These are phyloP conservation scores for Hericium alpestre DNA, from an alignment of 768 basidiomycete genomes.

Conservation along the genomic window DNA sequence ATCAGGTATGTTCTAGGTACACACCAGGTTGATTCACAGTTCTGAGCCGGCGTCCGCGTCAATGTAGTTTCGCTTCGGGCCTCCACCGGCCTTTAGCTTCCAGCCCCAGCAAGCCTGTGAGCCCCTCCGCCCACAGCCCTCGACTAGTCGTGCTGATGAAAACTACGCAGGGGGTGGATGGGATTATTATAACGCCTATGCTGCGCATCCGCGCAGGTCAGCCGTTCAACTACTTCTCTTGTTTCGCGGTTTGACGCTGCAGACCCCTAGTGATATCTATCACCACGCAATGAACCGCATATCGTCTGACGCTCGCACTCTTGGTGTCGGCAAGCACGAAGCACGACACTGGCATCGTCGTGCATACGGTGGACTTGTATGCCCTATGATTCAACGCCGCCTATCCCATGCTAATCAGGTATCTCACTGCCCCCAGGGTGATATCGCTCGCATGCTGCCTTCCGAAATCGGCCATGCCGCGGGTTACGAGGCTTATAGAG, in stretches of 20 bases:
- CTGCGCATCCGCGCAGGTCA: conserved; percentile 24
- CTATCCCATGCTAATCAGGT: too few species aligned
- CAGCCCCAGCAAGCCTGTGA: conserved; percentile 33
- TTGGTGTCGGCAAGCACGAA: conserved; percentile 46
- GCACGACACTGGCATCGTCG: conserved; percentile 57
- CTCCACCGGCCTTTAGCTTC: conserved; percentile 16
- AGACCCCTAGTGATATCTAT: conserved; percentile 22
- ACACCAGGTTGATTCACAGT: neutral
- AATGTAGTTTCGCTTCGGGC: conserved; percentile 9
- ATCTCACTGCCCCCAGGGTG: conserved; percentile 28
- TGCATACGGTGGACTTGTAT: conserved; percentile 52
- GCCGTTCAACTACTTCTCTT: conserved; percentile 8
- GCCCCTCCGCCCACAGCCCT: conserved; percentile 3
- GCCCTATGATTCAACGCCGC: conserved; percentile 3
- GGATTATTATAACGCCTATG: conserved; percentile 58
- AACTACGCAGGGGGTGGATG: conserved; percentile 42
- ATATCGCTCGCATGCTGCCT: conserved; percentile 40
- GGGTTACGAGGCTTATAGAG: conserved; percentile 66
- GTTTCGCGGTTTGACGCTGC: neutral
- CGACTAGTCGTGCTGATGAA: neutral
- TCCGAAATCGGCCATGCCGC: conserved; percentile 65
- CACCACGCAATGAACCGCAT: conserved; percentile 26
- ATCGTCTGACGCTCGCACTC: conserved; percentile 6
- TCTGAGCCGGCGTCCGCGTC: neutral
- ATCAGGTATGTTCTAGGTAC: too few species aligned